Base-by-base conservation (phyloP, 2,329 filamentous ascomycete species). In the Scleromitrula shiraiana region DNA sequence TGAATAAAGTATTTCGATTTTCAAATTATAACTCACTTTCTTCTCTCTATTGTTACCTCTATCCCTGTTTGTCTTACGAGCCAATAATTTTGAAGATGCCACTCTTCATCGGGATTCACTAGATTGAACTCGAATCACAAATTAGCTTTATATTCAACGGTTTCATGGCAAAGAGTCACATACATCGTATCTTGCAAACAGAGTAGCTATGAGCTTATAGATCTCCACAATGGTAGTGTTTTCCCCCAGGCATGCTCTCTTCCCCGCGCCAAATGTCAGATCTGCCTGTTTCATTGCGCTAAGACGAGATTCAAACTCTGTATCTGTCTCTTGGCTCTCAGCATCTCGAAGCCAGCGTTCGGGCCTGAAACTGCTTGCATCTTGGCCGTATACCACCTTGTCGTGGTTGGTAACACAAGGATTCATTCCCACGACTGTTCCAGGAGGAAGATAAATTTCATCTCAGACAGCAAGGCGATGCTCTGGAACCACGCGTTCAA, bases 201-300 rank as follows among this genome's bases (percentile, higher is more conserved):
- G 49, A n/a, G 70, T 73, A 4, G 73, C 65, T 19, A 75, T 59
- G 10, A 75, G 58, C 57, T 77, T 76, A 52, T 69, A 70, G 3
- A 65, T 66, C 53, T 71, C 67, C 30, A 70, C 53, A 30, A 68
- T 57, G 1, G 63, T 67, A 35, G 73, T 52, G 46, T 71, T 60
- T 24, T 63, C 65, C 3, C 70, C 71, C 27, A 73, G 64, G 41
- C 70, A 74, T 8, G 65, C 57, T 1, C 70, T 61, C 2, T 62
- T 65, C 12, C 70, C 71, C 3, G 60, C 67, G 5, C 70, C 70
- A 55, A 73, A 73, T 1, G 63, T 61, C 23, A 71, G 55, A 51
- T 68, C 65, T 0, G 64, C 55, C 24, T 64, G 59, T 36, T 68
- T 68, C 67, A 70, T 71, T 5, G 53, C 51, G 7, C 56, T 52